phyloP scores from a whole-genome alignment of 331 rosid genomes.

The Cucumis variabilis region DNA sequence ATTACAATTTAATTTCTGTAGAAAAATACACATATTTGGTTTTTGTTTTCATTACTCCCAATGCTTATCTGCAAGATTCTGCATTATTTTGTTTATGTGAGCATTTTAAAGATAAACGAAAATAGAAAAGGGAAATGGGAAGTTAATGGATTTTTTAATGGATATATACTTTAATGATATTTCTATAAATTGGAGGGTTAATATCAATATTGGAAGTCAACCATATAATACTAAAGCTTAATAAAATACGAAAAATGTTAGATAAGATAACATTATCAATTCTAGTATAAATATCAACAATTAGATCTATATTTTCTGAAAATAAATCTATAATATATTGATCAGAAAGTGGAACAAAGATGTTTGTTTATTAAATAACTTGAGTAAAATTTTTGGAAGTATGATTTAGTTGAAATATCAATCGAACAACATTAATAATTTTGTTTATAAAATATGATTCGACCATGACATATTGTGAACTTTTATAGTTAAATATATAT shows the following conservation, averaged over 20 bases:
- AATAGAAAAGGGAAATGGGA: neutral
- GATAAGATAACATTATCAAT: too few relatives aligned
- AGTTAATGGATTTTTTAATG: neutral
- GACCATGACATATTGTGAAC: neutral
- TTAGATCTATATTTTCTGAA: neutral
- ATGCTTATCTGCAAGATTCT: neutral
- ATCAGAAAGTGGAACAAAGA: too few relatives aligned
- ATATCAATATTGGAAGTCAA: neutral
- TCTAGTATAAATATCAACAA: neutral
- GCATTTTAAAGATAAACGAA: too few relatives aligned
- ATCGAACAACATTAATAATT: too few relatives aligned
- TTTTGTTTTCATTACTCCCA: neutral
- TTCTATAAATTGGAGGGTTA: neutral
- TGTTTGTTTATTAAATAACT: too few relatives aligned
- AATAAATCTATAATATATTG: too few relatives aligned
- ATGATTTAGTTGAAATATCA: neutral
- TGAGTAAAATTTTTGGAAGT: neutral
- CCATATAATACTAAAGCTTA: too few relatives aligned
- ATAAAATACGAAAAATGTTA: neutral
- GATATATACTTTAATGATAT: neutral
- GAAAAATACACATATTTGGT: neutral
- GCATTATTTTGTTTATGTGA: neutral
- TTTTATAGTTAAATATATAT: too few relatives aligned
- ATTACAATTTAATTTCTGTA: neutral
- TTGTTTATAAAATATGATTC: too few relatives aligned